Base-by-base conservation (phyloP, 495 filamentous ascomycete species). In the Xylaria nigripes region DNA sequence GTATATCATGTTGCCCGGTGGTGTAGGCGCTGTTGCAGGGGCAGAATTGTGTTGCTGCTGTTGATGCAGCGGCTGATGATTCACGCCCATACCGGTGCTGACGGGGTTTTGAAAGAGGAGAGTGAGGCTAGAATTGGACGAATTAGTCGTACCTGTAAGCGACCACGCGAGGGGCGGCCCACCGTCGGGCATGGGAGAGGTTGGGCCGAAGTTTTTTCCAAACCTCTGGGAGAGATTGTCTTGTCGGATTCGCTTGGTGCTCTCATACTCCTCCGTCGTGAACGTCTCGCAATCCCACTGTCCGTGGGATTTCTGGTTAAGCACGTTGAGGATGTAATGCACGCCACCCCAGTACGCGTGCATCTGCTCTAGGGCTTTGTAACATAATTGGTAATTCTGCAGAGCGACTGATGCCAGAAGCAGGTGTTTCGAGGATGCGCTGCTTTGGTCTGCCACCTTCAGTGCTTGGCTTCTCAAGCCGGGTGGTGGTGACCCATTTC, bases 271-370 rank as follows among this genome's bases (percentile, higher is more conserved):
- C 60, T 90, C 87, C 24, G 72, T 77, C 0, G 85, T 87, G 59
- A 85, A 91, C 1, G 89, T 80, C 49, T 92, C 78, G 12, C 86
- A 88, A 63, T 94, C 86, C 57, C 84, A 85, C 46, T 89, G 86
- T 15, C 89, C 89, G 61, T 89, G 87, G 13, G 86, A 84, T 64
- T 90, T 91, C 59, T 91, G 87, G 63, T 94, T 86, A n/a, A 94
- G 68, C 1, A 87, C 86, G 1, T 84, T 89, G 18, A 94, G 70
- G 34, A 94, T 94, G 66, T 94, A 94, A 47, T 82, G 80, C n/a
- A 87, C 85, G 1, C 89, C 89, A 50, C 84, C 83, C 89, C 89
- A 94, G 63, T 90, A 90, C 2, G 78, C 74, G 51, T 90, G 81
- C 27, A 92, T 70, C 46, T 86, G 80, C 59, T 87, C 81, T 18